These are phyloP conservation scores for Pseudopediastrum boryanum DNA, from an alignment of 139 green algal genomes.

Conservation along the genomic window DNA sequence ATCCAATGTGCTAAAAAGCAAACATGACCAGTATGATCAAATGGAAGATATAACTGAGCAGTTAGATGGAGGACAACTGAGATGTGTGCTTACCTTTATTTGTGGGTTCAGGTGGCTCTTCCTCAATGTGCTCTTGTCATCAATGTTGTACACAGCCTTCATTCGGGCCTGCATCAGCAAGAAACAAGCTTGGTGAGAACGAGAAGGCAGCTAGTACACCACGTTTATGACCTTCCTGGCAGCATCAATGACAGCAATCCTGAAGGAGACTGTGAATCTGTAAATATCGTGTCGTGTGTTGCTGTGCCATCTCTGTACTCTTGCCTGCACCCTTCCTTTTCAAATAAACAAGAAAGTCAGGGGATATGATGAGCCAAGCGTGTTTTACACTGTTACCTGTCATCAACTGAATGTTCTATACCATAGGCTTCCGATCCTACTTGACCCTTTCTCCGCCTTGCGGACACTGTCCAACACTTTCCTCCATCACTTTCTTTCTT, in stretches of 20 bases:
- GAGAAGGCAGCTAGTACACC: not conserved
- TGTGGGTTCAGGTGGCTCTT: slow-evolving; percentile 40
- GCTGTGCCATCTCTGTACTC: not conserved
- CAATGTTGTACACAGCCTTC: slow-evolving; percentile 35
- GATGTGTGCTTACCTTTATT: not conserved
- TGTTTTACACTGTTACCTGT: too few relatives aligned
- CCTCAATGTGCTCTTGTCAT: not conserved
- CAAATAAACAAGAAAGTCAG: too few relatives aligned
- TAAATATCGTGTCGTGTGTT: not conserved
- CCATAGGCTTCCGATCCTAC: too few relatives aligned
- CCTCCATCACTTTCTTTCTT: too few relatives aligned
- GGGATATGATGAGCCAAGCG: too few relatives aligned
- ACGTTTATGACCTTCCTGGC: not conserved
- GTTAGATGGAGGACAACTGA: not conserved
- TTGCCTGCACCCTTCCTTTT: not conserved
- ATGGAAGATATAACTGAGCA: not conserved
- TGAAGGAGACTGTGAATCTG: not conserved
- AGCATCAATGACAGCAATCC: not conserved
- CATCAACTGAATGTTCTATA: too few relatives aligned
- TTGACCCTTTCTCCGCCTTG: too few relatives aligned
- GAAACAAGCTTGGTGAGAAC: not conserved
- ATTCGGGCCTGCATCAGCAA: not conserved
- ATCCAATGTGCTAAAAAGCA: not conserved
- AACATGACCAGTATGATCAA: not conserved
- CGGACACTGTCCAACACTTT: too few relatives aligned